Base-by-base conservation (phyloP, 148 eudicot species). In the Diospyros kaki region DNA sequence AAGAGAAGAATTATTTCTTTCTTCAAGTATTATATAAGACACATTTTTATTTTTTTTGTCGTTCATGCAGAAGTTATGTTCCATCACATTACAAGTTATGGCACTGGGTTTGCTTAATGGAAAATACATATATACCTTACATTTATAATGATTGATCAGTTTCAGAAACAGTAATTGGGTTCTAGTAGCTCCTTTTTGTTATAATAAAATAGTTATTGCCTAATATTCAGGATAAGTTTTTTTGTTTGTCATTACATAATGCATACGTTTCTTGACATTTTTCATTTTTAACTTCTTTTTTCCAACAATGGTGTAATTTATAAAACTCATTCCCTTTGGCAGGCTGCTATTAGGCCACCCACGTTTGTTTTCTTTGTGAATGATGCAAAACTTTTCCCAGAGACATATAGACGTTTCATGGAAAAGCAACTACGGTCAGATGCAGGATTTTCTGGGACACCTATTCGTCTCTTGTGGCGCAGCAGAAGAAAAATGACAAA, bases 281-380 rank as follows among this genome's bases (percentile, higher is more conserved):
- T 38, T 55, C 73, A 70, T n/a, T 17, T 63, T 14, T 75, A 65
- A 9, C 43, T 42, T 3, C 54, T 54, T 45, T 44, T 38, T 42
- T 7, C 4, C 42, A 15, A 64, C 40, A 64, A 43, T 1, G 10
- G 18, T 12, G 45, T n/a, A 15, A 58, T 58, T 56, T 17, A 43
- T 67, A 69, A 66, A 77, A 59, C 40, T 15, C 4, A 15, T 50
- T 50, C 12, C 62, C 5, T 80, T 73, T 84, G 75, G 67, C 89
- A 96, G 99, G 98, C 99, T 76, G 99, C 99, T 77, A 89, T 93
- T 54, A 83, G 95, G 67, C 99, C 99, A 40, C 99, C 99, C 18
- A 88, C 99, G 7, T 96, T 96, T 87, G 98, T 93, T 69, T 96
- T 95, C 91, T 96, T 96, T 74, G 98, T 93, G 69, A 96, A 96